A percentile compares a stretch with the other conserved stretches of the same genome.
phyloP scores from a whole-genome alignment of 139 green algal species.

The Raphidocelis subcapitata region DNA sequence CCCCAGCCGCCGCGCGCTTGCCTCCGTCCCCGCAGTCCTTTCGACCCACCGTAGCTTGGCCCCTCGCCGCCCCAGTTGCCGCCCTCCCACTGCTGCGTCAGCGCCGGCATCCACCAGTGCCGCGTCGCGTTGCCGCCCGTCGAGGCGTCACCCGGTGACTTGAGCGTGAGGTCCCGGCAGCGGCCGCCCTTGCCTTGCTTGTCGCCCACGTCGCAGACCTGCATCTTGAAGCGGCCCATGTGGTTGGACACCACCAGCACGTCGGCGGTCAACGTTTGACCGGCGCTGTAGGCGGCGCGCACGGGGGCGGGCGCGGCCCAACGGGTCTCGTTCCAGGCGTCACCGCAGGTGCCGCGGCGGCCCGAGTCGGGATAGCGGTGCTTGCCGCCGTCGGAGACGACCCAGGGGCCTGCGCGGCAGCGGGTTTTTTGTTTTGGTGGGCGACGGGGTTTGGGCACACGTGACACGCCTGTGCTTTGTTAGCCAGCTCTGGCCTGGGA shows the following conservation, averaged over 20 bases:
- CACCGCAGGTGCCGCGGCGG: slow-evolving; percentile 14
- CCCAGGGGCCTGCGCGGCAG: slow-evolving; percentile 6
- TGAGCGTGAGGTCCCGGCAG: no score
- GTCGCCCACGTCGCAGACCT: no score
- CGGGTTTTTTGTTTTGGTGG: no score
- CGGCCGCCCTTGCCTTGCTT: no score
- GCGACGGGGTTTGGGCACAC: not conserved
- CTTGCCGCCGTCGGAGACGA: slow-evolving; percentile 5
- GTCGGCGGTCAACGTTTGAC: not conserved
- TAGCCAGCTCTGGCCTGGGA: no score
- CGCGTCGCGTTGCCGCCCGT: no score
- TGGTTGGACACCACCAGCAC: no score
- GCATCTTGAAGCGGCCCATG: no score
- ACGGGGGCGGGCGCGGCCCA: slow-evolving; percentile 9
- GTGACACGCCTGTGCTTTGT: not conserved
- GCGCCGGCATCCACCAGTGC: no score
- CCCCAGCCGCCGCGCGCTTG: no score
- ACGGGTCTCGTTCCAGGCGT: slow-evolving; percentile 6
- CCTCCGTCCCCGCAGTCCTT: no score
- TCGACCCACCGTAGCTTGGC: not conserved
- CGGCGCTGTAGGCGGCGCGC: slow-evolving; percentile 1
- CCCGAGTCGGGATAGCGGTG: slow-evolving; percentile 9
- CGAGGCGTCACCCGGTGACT: no score
- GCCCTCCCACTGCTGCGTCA: not conserved
- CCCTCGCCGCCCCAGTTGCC: slow-evolving; percentile 1